phyloP scores from a whole-genome alignment of 352 stramenopile genomes.

The Globisporangium radiosum region DNA sequence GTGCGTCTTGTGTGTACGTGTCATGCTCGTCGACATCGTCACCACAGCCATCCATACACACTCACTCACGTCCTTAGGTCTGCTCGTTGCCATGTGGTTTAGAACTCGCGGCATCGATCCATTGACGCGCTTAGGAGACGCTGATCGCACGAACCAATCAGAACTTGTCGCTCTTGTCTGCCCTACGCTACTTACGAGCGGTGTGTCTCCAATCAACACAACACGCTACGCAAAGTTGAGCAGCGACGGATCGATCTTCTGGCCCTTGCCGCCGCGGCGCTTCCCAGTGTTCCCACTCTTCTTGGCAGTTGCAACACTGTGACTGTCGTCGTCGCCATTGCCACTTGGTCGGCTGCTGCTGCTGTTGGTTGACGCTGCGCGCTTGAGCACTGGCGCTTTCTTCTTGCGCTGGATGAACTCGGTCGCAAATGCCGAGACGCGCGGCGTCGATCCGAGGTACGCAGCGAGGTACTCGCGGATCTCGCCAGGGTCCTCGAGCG shows the following conservation, averaged over 20 bases:
- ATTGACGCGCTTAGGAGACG: no score
- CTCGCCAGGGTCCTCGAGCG: conserved; percentile 90
- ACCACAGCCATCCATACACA: no score
- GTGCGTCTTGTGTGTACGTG: no score
- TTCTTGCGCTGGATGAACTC: conserved; percentile 96
- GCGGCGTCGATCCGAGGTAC: conserved; percentile 93
- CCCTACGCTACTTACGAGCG: no score
- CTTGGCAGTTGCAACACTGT: neutral
- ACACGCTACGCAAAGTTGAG: conserved; percentile 36
- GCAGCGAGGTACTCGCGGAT: conserved; percentile 95
- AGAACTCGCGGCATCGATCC: no score
- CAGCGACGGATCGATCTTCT: conserved; percentile 72
- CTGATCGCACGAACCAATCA: no score
- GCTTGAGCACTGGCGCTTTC: conserved; percentile 35
- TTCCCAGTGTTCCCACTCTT: conserved; percentile 46
- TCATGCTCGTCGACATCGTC: no score
- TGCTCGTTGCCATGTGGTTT: no score
- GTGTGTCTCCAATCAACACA: neutral
- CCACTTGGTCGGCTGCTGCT: conserved; percentile 10
- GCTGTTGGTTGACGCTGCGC: conserved; percentile 14
- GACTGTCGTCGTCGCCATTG: conserved; percentile 26
- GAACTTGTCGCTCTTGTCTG: no score
- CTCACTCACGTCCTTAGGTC: no score
- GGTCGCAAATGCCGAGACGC: conserved; percentile 96
- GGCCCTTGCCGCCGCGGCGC: conserved; percentile 45